Percentiles rank a stretch among this genome's conserved stretches.
These are phyloP conservation scores for Pichia sp. DNA, from an alignment of 1,139 yeast genomes.

Conservation along the genomic window DNA sequence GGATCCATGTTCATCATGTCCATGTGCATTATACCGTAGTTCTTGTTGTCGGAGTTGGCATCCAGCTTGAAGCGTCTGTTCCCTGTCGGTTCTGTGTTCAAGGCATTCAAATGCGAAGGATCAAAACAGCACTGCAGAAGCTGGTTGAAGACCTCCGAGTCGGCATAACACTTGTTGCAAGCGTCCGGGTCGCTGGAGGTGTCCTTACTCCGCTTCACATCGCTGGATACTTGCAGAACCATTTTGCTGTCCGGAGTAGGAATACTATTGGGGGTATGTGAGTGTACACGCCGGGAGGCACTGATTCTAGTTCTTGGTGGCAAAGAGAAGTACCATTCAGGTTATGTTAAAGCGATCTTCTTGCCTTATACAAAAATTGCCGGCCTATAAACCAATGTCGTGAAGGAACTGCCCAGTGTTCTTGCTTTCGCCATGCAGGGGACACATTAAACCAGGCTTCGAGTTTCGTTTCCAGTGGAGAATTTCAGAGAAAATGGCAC, in stretches of 20 bases:
- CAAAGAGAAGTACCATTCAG: not conserved
- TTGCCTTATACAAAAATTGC: not conserved
- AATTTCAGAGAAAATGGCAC: too few relatives aligned
- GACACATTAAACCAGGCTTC: not conserved
- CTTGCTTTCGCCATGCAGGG: not conserved
- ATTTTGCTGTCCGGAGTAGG: not conserved
- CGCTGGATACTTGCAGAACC: not conserved
- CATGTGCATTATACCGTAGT: not conserved
- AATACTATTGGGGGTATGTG: not conserved
- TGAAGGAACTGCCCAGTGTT: not conserved
- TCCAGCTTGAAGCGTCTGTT: not conserved
- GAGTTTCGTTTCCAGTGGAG: not conserved
- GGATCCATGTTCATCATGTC: not conserved
- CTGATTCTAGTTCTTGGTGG: not conserved
- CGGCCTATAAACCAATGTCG: not conserved
- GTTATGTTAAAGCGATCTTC: not conserved
- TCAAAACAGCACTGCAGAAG: constrained; percentile 30
- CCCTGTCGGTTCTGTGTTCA: not conserved
- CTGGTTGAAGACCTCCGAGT: constrained; percentile 23
- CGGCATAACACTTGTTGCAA: constrained; percentile 12
- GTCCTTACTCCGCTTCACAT: not conserved
- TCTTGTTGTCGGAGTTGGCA: not conserved
- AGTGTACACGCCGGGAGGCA: too few relatives aligned
- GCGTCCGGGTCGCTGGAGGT: not conserved
- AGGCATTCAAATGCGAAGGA: constrained; percentile 22